These are phyloP conservation scores for Rutstroemia sp. DNA, from an alignment of 2,329 filamentous ascomycete genomes.

Conservation along the genomic window DNA sequence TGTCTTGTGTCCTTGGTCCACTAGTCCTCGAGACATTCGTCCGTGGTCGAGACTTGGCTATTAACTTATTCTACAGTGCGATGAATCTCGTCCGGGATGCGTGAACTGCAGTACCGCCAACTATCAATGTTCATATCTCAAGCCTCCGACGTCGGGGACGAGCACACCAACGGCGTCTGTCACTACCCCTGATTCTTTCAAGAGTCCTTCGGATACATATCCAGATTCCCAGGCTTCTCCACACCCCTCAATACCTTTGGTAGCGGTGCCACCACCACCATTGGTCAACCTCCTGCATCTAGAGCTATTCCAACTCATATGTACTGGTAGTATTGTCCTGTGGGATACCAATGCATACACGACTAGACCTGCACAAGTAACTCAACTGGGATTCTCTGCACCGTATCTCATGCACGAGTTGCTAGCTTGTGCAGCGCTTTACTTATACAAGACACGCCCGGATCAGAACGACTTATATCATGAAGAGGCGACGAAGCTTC, in stretches of 20 bases:
- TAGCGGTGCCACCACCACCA: background rate
- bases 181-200: background rate
- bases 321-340: background rate
- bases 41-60: background rate
- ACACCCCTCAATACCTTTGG: background rate
- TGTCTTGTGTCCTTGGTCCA: background rate
- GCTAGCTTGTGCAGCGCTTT: constrained; percentile 30
- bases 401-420: constrained; percentile 30
- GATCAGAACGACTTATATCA: constrained; percentile 21
- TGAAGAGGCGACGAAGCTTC: constrained; percentile 28
- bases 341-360: background rate
- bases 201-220: background rate
- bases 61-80: constrained; percentile 14
- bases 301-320: constrained; percentile 29
- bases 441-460: constrained; percentile 25
- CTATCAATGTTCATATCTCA: background rate
- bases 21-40: background rate
- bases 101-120: constrained; percentile 3
- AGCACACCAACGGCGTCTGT: background rate
- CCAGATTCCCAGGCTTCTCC: background rate
- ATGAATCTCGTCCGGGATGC: constrained; percentile 19
- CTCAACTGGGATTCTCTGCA: background rate
- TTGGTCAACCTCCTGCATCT: constrained; percentile 29
- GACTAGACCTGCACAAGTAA: background rate
- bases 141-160: background rate